Base-by-base conservation (phyloP, 2,329 filamentous ascomycete genomes). In the Claviceps africana region DNA sequence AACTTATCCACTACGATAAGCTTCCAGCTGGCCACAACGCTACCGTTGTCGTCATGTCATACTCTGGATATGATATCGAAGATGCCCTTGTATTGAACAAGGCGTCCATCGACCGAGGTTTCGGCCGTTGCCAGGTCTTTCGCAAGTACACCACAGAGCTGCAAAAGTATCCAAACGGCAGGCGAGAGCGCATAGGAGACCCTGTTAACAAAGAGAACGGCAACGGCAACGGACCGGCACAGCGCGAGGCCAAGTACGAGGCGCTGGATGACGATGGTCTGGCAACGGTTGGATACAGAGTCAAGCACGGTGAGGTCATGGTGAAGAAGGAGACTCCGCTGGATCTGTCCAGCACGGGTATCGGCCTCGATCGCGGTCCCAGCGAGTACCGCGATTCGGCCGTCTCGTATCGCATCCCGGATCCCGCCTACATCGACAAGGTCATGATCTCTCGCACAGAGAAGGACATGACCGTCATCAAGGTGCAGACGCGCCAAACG, bases 31-130 rank as follows among this genome's bases (percentile, higher is more conserved):
- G 93, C 0, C 93, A 98, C 64, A 97, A 96, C 56, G 94, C 93
- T 4, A 95, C 88, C 1, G 93, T 98, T 28, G 93, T 95, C 6
- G 93, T 98, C 70, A 98, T 98, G 93, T 97, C 90, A 48, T 98
- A 93, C 70, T 97, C 91, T 11, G 93, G 93, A 25, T 98, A 98
- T 70, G 93, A 98, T 81, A 98, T 98, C 60, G 93, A 98, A 74
- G 93, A 98, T 75, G 93, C 93, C 10, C 76, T 98, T 19, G 91
- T 98, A 2, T 68, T 98, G 55, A 98, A 98, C 73, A 97, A 96
- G 72, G 90, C 89, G 10, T 96, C 90, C 0, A 84, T 89, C 54
- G 94, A 98, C 61, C 81, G 93, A 61, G 94, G 93, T 4, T 98
- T 97, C 62, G 94, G 93, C 46, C 83, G 93, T 39, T 97, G 93